phyloP scores from a whole-genome alignment of 768 basidiomycete genomes.

The Boletus fagicola region DNA sequence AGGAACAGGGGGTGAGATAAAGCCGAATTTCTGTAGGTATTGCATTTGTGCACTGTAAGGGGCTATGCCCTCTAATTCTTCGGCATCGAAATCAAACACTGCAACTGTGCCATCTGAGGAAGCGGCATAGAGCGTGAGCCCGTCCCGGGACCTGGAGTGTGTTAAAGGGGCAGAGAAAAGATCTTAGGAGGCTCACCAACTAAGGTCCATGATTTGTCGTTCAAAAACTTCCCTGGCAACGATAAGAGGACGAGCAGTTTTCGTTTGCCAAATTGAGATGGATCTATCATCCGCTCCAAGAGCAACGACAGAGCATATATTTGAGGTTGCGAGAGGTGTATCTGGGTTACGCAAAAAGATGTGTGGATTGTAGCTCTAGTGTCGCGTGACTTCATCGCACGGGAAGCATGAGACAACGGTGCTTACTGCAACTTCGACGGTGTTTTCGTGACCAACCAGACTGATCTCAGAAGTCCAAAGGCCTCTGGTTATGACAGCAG shows the following conservation, averaged over 20 bases:
- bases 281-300: slow-evolving; percentile 92
- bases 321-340: slow-evolving; percentile 67
- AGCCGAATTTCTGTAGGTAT: slow-evolving; percentile 81
- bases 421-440: slow-evolving; percentile 90
- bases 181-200: slow-evolving; percentile 62
- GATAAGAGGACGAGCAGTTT: slow-evolving; percentile 83
- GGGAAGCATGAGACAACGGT: not conserved
- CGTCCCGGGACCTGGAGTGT: slow-evolving; percentile 80
- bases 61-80: slow-evolving; percentile 80
- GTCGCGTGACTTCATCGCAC: slow-evolving; percentile 5
- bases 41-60: slow-evolving; percentile 70
- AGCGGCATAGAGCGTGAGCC: slow-evolving; percentile 87
- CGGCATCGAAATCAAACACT: slow-evolving; percentile 78
- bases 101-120: slow-evolving; percentile 95
- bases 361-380: slow-evolving; percentile 80
- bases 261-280: slow-evolving; percentile 96
- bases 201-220: slow-evolving; percentile 91
- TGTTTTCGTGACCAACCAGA: slow-evolving; percentile 95
- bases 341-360: slow-evolving; percentile 81
- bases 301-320: slow-evolving; percentile 90
- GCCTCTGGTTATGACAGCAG: slow-evolving; percentile 88
- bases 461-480: slow-evolving; percentile 92
- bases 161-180: slow-evolving; percentile 2
- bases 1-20: slow-evolving; percentile 62
- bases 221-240: slow-evolving; percentile 95